These are phyloP conservation scores for Pharus latifolius DNA, from an alignment of 176 grass and related monocot species.

Conservation along the genomic window DNA sequence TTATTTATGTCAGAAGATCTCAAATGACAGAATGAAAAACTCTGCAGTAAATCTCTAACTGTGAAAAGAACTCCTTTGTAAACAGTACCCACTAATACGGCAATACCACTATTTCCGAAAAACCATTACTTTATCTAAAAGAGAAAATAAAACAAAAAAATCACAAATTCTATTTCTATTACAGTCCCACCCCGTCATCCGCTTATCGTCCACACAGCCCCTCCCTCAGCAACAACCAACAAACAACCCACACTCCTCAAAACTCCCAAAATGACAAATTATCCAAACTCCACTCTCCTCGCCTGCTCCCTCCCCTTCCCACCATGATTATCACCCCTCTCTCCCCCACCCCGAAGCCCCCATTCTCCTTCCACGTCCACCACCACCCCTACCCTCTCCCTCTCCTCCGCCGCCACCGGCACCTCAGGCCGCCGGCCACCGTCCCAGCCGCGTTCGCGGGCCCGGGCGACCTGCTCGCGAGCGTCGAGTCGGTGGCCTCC, in stretches of 20 bases:
- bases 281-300: conserved; percentile 18
- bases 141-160: too few species aligned
- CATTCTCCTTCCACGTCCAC: not conserved
- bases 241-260: conserved; percentile 17
- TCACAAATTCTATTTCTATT: too few species aligned
- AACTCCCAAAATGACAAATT: conserved; percentile 31
- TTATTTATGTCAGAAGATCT: too few species aligned
- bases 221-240: not conserved
- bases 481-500: conserved; percentile 50
- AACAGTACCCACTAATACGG: too few species aligned
- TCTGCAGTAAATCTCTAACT: too few species aligned
- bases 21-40: too few species aligned
- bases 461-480: conserved; percentile 24
- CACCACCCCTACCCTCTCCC: not conserved
- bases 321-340: conserved; percentile 22
- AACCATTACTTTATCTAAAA: too few species aligned
- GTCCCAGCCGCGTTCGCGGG: not conserved
- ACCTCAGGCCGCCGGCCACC: not conserved
- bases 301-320: not conserved
- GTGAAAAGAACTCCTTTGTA: too few species aligned
- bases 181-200: too few species aligned
- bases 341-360: conserved; percentile 7
- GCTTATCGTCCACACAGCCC: conserved; percentile 1
- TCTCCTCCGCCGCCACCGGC: not conserved
- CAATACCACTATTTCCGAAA: too few species aligned